Conservation (phyloP, 768 basidiomycete genomes). For the Boletus barrowsii region DNA sequence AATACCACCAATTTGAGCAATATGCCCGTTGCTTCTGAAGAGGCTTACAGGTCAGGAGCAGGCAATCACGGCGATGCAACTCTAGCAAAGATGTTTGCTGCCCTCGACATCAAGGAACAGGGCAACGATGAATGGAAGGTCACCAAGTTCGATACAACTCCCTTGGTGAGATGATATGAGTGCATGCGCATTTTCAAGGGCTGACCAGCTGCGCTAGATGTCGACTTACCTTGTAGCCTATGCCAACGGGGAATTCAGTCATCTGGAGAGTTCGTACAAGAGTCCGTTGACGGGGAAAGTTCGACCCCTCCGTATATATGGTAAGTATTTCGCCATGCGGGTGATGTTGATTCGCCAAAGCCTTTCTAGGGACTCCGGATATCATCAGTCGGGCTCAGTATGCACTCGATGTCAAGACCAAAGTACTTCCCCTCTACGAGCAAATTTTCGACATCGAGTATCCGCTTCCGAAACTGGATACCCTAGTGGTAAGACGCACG, state of each 20-base stretch:
- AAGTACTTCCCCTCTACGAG: slow-evolving; percentile 87
- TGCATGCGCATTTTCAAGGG: neutral
- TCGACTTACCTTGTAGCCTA: slow-evolving; percentile 88
- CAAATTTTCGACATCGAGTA: slow-evolving; percentile 89
- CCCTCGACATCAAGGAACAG: slow-evolving; percentile 36
- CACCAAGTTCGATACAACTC: slow-evolving; percentile 77
- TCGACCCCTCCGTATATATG: slow-evolving; percentile 82
- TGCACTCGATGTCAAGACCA: slow-evolving; percentile 81
- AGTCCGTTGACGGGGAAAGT: slow-evolving; percentile 79
- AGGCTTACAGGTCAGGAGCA: slow-evolving; percentile 37
- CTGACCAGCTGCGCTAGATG: slow-evolving; percentile 41
- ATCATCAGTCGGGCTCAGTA: slow-evolving; percentile 81
- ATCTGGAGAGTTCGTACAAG: slow-evolving; percentile 70
- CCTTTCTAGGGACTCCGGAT: slow-evolving; percentile 65
- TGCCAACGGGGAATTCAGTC: slow-evolving; percentile 76
- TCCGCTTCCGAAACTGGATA: slow-evolving; percentile 93
- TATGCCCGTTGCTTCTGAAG: slow-evolving; percentile 74
- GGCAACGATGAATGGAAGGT: slow-evolving; percentile 64
- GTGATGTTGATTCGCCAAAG: neutral
- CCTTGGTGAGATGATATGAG: slow-evolving; percentile 43
- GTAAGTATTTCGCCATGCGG: slow-evolving; percentile 35
- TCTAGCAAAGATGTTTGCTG: slow-evolving; percentile 42
- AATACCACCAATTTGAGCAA: slow-evolving; percentile 81
- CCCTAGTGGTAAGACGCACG: slow-evolving; percentile 61
- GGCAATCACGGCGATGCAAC: slow-evolving; percentile 31